A percentile compares a stretch with the other conserved stretches of the same genome.
These are phyloP conservation scores for Suhomyces vadensis DNA, from an alignment of 805 yeast species.

Conservation along the genomic window DNA sequence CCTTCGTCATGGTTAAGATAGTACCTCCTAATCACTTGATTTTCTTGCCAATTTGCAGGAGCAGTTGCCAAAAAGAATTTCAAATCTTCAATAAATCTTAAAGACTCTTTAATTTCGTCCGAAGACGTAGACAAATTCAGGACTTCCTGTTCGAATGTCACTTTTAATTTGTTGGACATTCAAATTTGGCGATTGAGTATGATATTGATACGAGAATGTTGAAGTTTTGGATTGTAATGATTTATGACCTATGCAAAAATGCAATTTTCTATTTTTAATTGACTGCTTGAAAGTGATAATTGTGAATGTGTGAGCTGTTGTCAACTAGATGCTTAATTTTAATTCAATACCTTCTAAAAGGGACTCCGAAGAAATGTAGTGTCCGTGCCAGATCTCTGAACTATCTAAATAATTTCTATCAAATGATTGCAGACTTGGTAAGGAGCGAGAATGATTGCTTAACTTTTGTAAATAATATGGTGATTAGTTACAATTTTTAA, in stretches of 20 bases:
- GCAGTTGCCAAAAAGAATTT: conserved; percentile 90
- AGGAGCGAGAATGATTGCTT: background rate
- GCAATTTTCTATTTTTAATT: background rate
- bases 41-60: conserved; percentile 90
- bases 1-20: conserved; percentile 86
- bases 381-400: background rate
- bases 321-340: no score
- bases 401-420: background rate
- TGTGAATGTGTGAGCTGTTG: background rate
- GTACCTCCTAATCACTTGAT: conserved; percentile 83
- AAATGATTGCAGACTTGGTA: no score
- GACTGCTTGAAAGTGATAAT: background rate
- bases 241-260: no score
- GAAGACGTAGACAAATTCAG: conserved; percentile 8
- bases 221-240: background rate
- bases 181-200: conserved; percentile 1
- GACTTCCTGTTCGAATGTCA: conserved; percentile 8
- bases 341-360: background rate
- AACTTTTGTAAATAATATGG: background rate
- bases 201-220: background rate
- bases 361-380: background rate
- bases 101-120: conserved; percentile 43
- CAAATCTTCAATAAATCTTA: conserved; percentile 69
- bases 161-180: conserved; percentile 6
- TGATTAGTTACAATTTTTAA: background rate